These are phyloP conservation scores for Phaeosphaeriaceae sp. DNA, from an alignment of 2,329 filamentous ascomycete species.

Conservation along the genomic window DNA sequence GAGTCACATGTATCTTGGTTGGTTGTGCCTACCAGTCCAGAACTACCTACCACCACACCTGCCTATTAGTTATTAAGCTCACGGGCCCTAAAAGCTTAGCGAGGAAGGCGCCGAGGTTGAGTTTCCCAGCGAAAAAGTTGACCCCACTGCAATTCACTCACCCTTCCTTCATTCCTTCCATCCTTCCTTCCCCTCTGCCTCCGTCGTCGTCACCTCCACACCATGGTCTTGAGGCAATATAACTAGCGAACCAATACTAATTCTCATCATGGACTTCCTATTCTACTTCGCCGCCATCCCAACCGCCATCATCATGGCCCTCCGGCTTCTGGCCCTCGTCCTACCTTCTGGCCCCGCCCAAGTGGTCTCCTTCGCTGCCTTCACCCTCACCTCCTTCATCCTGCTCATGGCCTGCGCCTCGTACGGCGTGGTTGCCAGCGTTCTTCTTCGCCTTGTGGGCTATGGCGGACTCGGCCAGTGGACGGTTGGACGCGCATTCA, in stretches of 20 bases:
- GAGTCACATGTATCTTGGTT: too few relatives aligned
- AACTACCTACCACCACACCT: too few relatives aligned
- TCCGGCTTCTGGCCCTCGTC: constrained; percentile 35
- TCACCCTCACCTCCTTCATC: constrained; percentile 57
- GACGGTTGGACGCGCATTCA: constrained; percentile 79
- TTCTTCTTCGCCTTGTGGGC: constrained; percentile 73
- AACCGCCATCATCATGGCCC: constrained; percentile 34
- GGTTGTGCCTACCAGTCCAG: too few relatives aligned
- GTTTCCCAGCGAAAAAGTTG: constrained; percentile 20
- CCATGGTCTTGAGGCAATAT: too few relatives aligned
- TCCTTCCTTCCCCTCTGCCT: constrained; percentile 1
- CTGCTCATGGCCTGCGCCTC: constrained; percentile 54
- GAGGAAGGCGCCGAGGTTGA: constrained; percentile 8
- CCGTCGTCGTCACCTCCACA: too few relatives aligned
- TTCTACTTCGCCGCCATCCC: constrained; percentile 38
- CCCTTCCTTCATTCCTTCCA: constrained; percentile 4
- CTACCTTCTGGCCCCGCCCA: constrained; percentile 39
- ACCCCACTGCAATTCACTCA: too few relatives aligned
- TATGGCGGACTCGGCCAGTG: constrained; percentile 83
- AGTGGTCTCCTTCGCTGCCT: constrained; percentile 67
- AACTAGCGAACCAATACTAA: too few relatives aligned
- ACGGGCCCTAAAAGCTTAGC: constrained; percentile 15
- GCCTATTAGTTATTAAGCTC: too few relatives aligned
- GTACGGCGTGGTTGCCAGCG: constrained; percentile 78
- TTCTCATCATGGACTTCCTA: constrained; percentile 44